Conservation (phyloP, 2,329 filamentous ascomycete species). For the Cercospora brassicicola region DNA sequence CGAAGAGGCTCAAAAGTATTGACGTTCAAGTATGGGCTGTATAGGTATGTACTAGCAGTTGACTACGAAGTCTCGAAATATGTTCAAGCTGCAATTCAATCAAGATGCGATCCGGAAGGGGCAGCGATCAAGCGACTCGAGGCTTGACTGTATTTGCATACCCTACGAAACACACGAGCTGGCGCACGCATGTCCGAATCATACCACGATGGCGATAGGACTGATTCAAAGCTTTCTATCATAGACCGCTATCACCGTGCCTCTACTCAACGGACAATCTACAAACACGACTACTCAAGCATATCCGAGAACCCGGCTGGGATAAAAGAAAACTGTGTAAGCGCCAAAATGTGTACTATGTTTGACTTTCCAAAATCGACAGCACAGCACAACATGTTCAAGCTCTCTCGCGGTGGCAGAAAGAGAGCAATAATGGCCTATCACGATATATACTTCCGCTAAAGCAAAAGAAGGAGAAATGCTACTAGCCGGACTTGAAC, state of each 20-base stretch:
- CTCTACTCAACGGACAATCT: not conserved
- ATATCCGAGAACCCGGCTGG: not conserved
- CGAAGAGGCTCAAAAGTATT: not conserved
- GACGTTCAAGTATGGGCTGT: not conserved
- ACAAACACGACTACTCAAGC: not conserved
- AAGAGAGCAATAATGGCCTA: not conserved
- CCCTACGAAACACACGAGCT: not conserved
- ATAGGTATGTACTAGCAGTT: not conserved
- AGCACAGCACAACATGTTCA: not conserved
- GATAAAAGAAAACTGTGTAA: not conserved
- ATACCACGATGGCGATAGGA: not conserved
- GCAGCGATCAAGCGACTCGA: not conserved
- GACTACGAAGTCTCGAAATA: not conserved
- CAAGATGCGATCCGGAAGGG: not conserved
- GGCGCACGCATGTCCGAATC: not conserved
- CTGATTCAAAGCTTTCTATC: not conserved
- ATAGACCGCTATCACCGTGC: too few relatives aligned
- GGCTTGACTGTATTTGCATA: not conserved
- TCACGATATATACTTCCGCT: not conserved
- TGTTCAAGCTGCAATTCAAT: not conserved
- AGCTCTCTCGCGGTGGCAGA: not conserved
- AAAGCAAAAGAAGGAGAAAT: not conserved
- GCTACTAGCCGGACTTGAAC: not conserved
- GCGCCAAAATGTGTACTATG: not conserved
- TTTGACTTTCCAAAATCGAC: not conserved